These are phyloP conservation scores for Massariosphaeria phaeospora DNA, from an alignment of 495 filamentous ascomycete genomes.

Conservation along the genomic window DNA sequence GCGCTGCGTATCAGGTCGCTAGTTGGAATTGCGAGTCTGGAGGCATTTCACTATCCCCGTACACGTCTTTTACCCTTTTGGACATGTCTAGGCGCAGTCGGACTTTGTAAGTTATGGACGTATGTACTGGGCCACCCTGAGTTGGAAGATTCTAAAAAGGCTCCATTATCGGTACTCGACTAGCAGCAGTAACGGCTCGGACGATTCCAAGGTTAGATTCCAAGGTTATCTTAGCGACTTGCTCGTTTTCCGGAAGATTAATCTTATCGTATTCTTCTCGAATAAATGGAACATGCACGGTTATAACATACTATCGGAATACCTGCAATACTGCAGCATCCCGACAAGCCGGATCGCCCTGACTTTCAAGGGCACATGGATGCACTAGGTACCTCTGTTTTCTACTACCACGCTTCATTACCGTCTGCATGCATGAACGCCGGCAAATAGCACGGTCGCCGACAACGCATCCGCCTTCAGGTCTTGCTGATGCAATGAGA, in stretches of 20 bases:
- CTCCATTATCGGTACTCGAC: no score
- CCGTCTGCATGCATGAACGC: slow-evolving; percentile 24
- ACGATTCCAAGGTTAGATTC: no score
- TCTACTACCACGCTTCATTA: not conserved
- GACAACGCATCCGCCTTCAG: slow-evolving; percentile 10
- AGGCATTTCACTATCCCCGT: no score
- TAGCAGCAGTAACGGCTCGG: no score
- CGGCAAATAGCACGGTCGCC: slow-evolving; percentile 23
- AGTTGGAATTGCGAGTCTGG: no score
- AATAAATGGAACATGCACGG: not conserved
- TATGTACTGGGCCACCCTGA: no score
- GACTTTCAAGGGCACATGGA: not conserved
- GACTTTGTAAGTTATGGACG: no score
- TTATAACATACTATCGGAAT: not conserved
- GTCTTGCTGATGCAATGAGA: not conserved
- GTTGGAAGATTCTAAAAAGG: no score
- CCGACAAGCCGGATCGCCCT: not conserved
- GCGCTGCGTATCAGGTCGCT: no score
- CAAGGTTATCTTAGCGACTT: no score
- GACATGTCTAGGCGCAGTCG: no score
- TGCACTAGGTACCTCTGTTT: not conserved
- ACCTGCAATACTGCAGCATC: not conserved
- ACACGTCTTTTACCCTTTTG: no score
- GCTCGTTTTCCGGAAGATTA: not conserved
- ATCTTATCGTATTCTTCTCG: slow-evolving; percentile 3